Evolutionary conservation across 2,329 filamentous ascomycete genomes (phyloP).

Genomic region (Orbilia brochopaga): DNA sequence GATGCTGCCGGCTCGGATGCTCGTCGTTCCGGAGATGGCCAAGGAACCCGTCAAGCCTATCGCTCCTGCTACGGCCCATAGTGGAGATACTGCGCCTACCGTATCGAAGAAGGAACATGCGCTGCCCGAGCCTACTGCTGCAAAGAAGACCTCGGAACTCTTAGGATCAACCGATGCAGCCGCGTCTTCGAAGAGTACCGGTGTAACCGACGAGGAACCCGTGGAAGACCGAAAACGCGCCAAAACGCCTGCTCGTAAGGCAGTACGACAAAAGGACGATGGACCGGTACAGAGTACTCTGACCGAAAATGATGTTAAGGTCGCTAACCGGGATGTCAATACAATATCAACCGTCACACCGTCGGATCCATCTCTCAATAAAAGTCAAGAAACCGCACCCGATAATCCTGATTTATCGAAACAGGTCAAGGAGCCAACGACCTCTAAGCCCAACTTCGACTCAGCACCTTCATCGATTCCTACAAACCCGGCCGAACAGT

Average conservation of each 20-base stretch:
- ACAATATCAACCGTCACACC: neutral
- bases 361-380: neutral
- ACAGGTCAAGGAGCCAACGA: slow-evolving; percentile 28
- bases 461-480: slow-evolving; percentile 22
- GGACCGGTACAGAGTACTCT: neutral
- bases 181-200: slow-evolving; percentile 1
- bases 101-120: slow-evolving; percentile 8
- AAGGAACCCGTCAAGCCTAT: slow-evolving; percentile 37
- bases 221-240: slow-evolving; percentile 8
- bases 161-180: slow-evolving; percentile 6
- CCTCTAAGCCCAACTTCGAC: slow-evolving; percentile 19
- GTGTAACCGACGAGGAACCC: neutral
- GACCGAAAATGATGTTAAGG: neutral
- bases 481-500: slow-evolving; percentile 34
- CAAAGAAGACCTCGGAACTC: slow-evolving; percentile 13
- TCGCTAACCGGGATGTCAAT: neutral
- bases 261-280: slow-evolving; percentile 23
- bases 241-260: slow-evolving; percentile 34
- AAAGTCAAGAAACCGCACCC: slow-evolving; percentile 9
- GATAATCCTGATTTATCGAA: slow-evolving; percentile 14
- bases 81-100: slow-evolving; percentile 10
- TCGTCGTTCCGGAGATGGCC: slow-evolving; percentile 25
- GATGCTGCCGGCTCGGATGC: slow-evolving; percentile 37
- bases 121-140: neutral
- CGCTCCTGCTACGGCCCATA: slow-evolving; percentile 20